Base-by-base conservation (phyloP, 306 rosid species). In the Cicer pinnatifidum region DNA sequence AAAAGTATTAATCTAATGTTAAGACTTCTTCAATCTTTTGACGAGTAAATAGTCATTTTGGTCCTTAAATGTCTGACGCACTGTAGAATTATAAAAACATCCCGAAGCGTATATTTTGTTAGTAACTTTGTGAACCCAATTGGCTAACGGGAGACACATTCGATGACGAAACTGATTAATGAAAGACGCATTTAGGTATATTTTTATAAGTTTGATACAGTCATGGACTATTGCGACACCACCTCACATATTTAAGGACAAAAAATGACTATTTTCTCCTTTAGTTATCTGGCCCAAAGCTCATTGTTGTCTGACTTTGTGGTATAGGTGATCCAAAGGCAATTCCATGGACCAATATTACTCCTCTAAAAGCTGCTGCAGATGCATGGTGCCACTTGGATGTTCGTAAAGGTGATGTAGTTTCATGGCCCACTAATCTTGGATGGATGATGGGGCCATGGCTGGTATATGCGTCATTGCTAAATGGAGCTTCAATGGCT, bases 391-490 rank as follows among this genome's bases (percentile, higher is more conserved):
- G 94, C 84, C 92, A 94, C 83, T 63, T 82, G 87, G 97, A 91
- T 80, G 67, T 94, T 72, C 91, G 71, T 65, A 87, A 72, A 87
- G 96, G 97, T 53, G 98, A 94, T 75, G 51, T 89, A 28, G 90
- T 94, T 41, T 85, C 84, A 77, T 94, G 97, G 98, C 98, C 98
- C 62, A 94, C 97, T 75, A 94, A 94, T 86, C 96, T 94, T 70
- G 98, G 98, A 74, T 91, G 98, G 98, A 94, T 94, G 98, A 94
- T 94, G 98, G 97, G 98, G 58, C 98, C 98, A 52, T 94, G 98
- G 98, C 86, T 94, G 20, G 88, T 94, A 68, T 94, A 89, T 82
- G 98, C 96, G 54, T 89, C 98, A 58, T 84, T 94, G 78, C 76
- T 94, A 74, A 94, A 91, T 83, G 96, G 96, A 60, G 98, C 97